These are phyloP conservation scores for Beauveria bassiana DNA, from an alignment of 2,329 filamentous ascomycete genomes.

Conservation along the genomic window DNA sequence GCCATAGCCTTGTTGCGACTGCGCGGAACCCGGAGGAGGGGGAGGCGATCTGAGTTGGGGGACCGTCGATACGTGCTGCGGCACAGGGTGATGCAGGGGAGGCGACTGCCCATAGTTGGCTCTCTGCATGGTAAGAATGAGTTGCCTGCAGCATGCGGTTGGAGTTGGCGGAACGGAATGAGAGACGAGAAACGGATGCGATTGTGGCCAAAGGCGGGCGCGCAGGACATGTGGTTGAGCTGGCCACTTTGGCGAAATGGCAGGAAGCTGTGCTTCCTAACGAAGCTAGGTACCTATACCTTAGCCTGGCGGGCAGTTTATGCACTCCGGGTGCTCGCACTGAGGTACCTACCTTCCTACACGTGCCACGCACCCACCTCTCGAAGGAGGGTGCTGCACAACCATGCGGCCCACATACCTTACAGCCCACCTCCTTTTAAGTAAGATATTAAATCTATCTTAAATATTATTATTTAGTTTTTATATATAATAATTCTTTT, in stretches of 20 bases:
- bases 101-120: slow-evolving; percentile 79
- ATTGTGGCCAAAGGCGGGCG: slow-evolving; percentile 1
- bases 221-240: slow-evolving; percentile 6
- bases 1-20: slow-evolving; percentile 56
- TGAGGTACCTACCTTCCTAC: no score
- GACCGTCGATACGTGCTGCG: slow-evolving; percentile 96
- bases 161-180: slow-evolving; percentile 5
- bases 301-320: neutral
- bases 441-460: no score
- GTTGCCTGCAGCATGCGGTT: neutral
- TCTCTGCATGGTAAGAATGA: slow-evolving; percentile 70
- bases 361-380: no score
- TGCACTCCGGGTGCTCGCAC: no score
- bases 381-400: no score
- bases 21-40: slow-evolving; percentile 64
- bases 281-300: neutral
- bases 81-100: slow-evolving; percentile 92
- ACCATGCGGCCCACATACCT: no score
- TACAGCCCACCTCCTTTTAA: no score
- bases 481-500: no score
- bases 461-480: no score
- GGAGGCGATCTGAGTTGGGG: slow-evolving; percentile 93
- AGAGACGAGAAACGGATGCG: neutral
- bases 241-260: neutral
- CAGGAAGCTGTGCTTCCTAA: neutral